Conservation (phyloP, 2,329 filamentous ascomycete species). For the Anthostomella pinea region DNA sequence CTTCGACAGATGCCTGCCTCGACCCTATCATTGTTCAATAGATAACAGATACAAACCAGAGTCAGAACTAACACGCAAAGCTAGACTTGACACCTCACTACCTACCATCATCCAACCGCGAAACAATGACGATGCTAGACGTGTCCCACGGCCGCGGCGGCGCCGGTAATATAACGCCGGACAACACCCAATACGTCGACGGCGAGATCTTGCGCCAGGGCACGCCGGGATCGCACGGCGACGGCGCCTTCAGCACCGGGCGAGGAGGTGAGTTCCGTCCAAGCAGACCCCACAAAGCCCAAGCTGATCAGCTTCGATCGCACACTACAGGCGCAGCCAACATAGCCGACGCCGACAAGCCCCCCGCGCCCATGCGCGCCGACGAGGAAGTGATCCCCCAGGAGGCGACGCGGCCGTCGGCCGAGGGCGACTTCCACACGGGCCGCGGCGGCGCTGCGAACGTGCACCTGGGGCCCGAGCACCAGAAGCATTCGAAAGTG, state of each 20-base stretch:
- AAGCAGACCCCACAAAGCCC: not conserved
- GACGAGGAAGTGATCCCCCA: slow-evolving; percentile 55
- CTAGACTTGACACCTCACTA: too few species aligned
- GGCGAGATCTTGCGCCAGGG: slow-evolving; percentile 59
- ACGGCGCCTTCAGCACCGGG: slow-evolving; percentile 57
- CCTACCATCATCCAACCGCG: too few species aligned
- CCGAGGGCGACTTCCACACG: slow-evolving; percentile 52
- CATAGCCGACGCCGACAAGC: slow-evolving; percentile 48
- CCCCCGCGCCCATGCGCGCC: slow-evolving; percentile 37
- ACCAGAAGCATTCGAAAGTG: slow-evolving; percentile 18
- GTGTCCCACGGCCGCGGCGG: slow-evolving; percentile 61
- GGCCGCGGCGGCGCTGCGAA: slow-evolving; percentile 62
- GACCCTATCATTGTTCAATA: too few species aligned
- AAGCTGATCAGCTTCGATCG: not conserved
- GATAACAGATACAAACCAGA: too few species aligned
- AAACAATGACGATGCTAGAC: slow-evolving; percentile 39
- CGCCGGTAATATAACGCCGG: slow-evolving; percentile 58
- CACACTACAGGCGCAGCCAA: slow-evolving; percentile 51
- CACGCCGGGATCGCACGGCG: slow-evolving; percentile 52
- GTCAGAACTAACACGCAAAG: too few species aligned
- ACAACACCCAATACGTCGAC: slow-evolving; percentile 59
- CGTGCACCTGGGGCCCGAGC: slow-evolving; percentile 39
- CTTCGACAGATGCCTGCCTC: too few species aligned
- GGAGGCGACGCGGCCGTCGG: slow-evolving; percentile 46
- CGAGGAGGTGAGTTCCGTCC: slow-evolving; percentile 48